Percentiles rank a stretch among this genome's conserved stretches.
phyloP scores from a whole-genome alignment of 805 yeast genomes.

The Metschnikowia lochheadii region DNA sequence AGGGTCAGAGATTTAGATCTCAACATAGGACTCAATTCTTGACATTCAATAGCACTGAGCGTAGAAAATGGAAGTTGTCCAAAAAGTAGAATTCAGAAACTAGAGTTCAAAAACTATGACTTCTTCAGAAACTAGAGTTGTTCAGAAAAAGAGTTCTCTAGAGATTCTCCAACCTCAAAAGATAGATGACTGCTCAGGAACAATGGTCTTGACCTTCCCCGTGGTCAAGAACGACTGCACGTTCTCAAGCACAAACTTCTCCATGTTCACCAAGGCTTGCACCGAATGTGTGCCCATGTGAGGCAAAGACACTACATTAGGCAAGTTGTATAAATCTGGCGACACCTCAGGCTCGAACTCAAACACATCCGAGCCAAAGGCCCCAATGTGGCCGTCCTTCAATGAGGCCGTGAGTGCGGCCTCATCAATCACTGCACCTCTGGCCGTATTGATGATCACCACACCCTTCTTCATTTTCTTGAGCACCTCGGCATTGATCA shows the following conservation, averaged over 20 bases:
- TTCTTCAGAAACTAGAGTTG: no score
- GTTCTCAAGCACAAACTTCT: conserved; percentile 69
- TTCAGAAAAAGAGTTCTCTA: no score
- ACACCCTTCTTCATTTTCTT: conserved; percentile 75
- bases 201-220: conserved; percentile 69
- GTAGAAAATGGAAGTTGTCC: no score
- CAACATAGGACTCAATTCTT: no score
- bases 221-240: conserved; percentile 51
- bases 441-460: conserved; percentile 75
- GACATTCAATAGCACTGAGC: no score
- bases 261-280: conserved; percentile 79
- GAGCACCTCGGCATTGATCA: conserved; percentile 57
- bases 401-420: conserved; percentile 51
- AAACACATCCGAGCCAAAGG: conserved; percentile 73
- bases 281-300: conserved; percentile 83
- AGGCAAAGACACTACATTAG: conserved; percentile 74
- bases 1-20: no score
- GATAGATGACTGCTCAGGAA: conserved; percentile 62
- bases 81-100: no score
- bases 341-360: conserved; percentile 73
- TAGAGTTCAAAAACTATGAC: no score
- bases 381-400: conserved; percentile 58
- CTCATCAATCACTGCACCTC: conserved; percentile 82
- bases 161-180: not conserved
- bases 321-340: conserved; percentile 54